Evolutionary conservation across 768 basidiomycete genomes (phyloP).

Genomic region (Phylloporus sp.): DNA sequence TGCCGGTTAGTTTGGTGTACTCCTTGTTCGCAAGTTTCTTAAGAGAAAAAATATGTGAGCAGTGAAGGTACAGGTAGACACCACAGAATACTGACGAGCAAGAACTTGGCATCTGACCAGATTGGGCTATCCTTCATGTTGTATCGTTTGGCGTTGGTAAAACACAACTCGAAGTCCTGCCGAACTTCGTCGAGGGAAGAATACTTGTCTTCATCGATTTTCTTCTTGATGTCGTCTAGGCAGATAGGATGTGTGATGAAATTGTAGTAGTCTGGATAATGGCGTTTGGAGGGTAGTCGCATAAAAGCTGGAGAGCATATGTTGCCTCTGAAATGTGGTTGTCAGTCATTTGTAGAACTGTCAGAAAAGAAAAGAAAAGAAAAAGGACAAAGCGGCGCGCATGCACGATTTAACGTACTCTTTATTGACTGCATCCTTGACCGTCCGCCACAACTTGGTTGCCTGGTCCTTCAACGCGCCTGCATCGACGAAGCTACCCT

Average conservation of each 20-base stretch:
- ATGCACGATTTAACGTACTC: slow-evolving; percentile 64
- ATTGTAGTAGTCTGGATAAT: slow-evolving; percentile 83
- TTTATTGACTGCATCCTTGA: slow-evolving; percentile 81
- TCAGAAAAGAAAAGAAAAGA: slow-evolving; percentile 43
- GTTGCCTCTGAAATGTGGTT: slow-evolving; percentile 49
- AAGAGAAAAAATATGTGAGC: slow-evolving; percentile 4
- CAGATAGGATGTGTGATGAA: slow-evolving; percentile 79
- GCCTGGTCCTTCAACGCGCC: slow-evolving; percentile 56
- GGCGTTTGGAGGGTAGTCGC: slow-evolving; percentile 62
- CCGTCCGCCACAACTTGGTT: slow-evolving; percentile 66
- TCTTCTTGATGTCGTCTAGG: slow-evolving; percentile 82
- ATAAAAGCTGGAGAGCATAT: slow-evolving; percentile 61
- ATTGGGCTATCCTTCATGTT: slow-evolving; percentile 77
- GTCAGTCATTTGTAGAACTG: slow-evolving; percentile 30
- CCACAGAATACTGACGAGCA: slow-evolving; percentile 52
- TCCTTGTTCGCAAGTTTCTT: slow-evolving; percentile 48
- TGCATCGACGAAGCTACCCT: slow-evolving; percentile 23
- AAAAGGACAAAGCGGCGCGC: slow-evolving; percentile 36
- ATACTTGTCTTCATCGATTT: slow-evolving; percentile 58
- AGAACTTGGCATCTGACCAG: slow-evolving; percentile 74
- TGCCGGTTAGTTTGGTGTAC: slow-evolving; percentile 43
- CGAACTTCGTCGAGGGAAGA: slow-evolving; percentile 60
- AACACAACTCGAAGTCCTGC: slow-evolving; percentile 71
- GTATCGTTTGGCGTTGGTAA: slow-evolving; percentile 77
- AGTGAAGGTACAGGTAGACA: neutral